Evolutionary conservation across 2,329 filamentous ascomycete species (phyloP).

Genomic region (Thermochaetoides dissita): DNA sequence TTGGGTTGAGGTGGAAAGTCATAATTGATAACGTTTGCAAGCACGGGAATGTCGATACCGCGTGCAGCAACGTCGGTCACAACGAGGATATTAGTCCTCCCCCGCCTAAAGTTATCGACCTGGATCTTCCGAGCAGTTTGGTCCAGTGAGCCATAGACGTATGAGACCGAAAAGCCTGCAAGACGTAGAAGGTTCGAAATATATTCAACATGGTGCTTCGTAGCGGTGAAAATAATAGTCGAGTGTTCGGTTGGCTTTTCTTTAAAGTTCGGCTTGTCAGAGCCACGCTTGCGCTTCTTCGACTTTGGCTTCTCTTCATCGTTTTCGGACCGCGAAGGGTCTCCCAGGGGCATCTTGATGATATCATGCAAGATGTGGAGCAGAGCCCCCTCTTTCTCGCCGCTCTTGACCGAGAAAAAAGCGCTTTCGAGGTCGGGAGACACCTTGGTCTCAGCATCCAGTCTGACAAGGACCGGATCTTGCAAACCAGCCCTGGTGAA

Average conservation of each 20-base stretch:
- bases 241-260: constrained; percentile 77
- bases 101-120: constrained; percentile 75
- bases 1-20: constrained; percentile 96
- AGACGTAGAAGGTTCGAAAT: constrained; percentile 64
- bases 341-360: constrained; percentile 72
- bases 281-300: constrained; percentile 61
- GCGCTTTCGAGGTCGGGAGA: constrained; percentile 91
- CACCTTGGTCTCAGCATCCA: constrained; percentile 91
- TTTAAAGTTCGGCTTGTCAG: constrained; percentile 36
- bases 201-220: constrained; percentile 96
- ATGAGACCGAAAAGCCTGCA: constrained; percentile 78
- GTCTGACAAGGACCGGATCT: constrained; percentile 75
- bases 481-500: constrained; percentile 89
- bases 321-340: constrained; percentile 36
- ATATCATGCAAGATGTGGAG: constrained; percentile 81
- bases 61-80: constrained; percentile 93
- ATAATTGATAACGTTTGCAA: constrained; percentile 97
- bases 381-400: constrained; percentile 85
- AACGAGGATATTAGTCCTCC: constrained; percentile 77
- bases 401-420: constrained; percentile 85
- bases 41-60: constrained; percentile 92
- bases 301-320: constrained; percentile 29
- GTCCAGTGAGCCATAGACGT: constrained; percentile 88
- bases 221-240: constrained; percentile 87
- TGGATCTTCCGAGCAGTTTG: constrained; percentile 87